Conservation (phyloP, 345 rosid species). For the Brassica rapa region DNA sequence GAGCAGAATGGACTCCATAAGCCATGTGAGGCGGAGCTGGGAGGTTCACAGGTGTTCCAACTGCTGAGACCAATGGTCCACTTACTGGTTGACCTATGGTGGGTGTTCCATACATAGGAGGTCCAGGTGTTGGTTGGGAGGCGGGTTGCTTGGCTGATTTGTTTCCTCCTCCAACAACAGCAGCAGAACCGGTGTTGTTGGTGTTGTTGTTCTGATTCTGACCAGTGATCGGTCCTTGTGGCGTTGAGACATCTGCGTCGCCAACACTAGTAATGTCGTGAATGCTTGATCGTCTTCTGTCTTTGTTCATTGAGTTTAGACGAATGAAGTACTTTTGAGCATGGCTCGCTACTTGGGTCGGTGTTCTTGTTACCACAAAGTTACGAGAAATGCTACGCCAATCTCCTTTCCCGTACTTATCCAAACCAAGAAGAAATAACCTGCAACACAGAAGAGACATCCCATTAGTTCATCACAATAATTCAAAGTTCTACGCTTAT, state of each 20-base stretch:
- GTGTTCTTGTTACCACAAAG: conserved; percentile 94
- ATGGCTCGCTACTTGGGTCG: conserved; percentile 97
- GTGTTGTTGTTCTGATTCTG: conserved; percentile 46
- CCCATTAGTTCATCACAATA: conserved; percentile 28
- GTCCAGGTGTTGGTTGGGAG: conserved; percentile 54
- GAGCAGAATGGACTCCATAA: conserved; percentile 73
- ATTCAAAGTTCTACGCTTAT: not conserved
- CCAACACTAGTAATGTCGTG: conserved; percentile 91
- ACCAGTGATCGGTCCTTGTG: conserved; percentile 93
- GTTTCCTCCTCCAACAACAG: conserved; percentile 52
- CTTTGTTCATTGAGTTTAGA: conserved; percentile 90
- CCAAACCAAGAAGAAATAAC: conserved; percentile 96
- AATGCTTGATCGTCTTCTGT: conserved; percentile 91
- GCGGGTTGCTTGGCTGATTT: conserved; percentile 61
- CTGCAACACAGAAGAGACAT: conserved; percentile 44
- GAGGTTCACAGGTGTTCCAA: conserved; percentile 90
- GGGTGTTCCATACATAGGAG: conserved; percentile 65
- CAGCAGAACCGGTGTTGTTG: conserved; percentile 35
- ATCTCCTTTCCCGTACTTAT: conserved; percentile 95
- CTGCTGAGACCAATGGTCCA: conserved; percentile 80
- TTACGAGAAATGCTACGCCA: conserved; percentile 98
- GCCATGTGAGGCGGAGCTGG: conserved; percentile 71
- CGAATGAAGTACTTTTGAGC: conserved; percentile 97
- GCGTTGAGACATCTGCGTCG: conserved; percentile 64
- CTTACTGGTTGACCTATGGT: conserved; percentile 83